These are phyloP conservation scores for Choanephora cucurbitarum DNA, from an alignment of 371 early-diverging fungal species.

Conservation along the genomic window DNA sequence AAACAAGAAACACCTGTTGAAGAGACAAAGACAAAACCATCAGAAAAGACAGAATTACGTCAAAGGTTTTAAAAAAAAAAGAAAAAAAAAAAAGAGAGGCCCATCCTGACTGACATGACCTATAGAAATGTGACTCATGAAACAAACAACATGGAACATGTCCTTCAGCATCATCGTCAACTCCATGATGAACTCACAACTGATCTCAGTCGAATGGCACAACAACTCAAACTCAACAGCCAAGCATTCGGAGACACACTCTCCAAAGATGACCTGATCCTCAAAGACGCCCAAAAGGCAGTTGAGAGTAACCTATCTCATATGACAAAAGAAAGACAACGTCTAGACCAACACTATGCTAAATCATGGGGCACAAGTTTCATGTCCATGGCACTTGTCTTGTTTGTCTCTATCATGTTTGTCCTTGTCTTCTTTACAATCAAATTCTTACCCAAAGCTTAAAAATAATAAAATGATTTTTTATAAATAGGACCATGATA, in stretches of 20 bases:
- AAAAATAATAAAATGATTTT: constrained; percentile 18
- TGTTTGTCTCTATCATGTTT: constrained; percentile 68
- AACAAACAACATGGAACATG: constrained; percentile 50
- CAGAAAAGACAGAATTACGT: constrained; percentile 7
- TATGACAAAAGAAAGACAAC: constrained; percentile 52
- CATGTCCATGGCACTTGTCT: constrained; percentile 61
- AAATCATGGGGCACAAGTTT: constrained; percentile 74
- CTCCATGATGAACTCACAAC: constrained; percentile 69
- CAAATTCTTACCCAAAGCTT: constrained; percentile 65
- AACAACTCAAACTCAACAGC: constrained; percentile 65
- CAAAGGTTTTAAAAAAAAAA: constrained; percentile 9
- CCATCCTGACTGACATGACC: too few species aligned
- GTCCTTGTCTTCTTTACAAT: constrained; percentile 70
- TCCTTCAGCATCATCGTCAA: constrained; percentile 66
- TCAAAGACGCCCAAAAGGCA: constrained; percentile 41
- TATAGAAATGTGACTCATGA: constrained; percentile 24
- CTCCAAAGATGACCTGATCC: constrained; percentile 56
- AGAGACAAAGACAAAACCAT: neutral
- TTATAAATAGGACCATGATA: too few species aligned
- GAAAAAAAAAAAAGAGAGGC: neutral
- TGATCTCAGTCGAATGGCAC: constrained; percentile 67
- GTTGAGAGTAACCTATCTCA: constrained; percentile 54
- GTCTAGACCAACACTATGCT: constrained; percentile 58
- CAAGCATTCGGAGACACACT: constrained; percentile 62
- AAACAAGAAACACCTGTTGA: constrained; percentile 5